Evolutionary conservation across 768 basidiomycete species (phyloP).

Genomic region (Cytidiella melzeri): DNA sequence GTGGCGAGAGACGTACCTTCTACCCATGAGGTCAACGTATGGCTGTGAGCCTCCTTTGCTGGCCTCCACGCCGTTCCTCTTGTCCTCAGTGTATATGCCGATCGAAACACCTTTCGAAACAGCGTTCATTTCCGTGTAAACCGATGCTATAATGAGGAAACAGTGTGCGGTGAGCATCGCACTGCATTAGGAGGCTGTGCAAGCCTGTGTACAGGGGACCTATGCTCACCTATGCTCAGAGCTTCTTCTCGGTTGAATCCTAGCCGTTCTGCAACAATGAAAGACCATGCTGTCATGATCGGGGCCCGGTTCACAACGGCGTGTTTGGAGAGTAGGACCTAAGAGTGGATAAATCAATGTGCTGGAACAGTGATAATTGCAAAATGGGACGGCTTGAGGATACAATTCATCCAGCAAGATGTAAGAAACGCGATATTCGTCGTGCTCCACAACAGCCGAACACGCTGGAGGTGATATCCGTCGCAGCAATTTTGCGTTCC

Average conservation of each 20-base stretch:
- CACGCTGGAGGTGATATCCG: too few species aligned
- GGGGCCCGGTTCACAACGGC: slow-evolving; percentile 87
- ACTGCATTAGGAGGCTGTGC: slow-evolving; percentile 11
- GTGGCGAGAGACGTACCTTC: slow-evolving; percentile 37
- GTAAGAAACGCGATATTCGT: too few species aligned
- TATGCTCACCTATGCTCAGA: slow-evolving; percentile 70
- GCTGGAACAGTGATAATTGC: too few species aligned
- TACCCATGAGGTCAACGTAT: slow-evolving; percentile 81
- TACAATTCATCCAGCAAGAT: neutral
- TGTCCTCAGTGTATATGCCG: slow-evolving; percentile 61
- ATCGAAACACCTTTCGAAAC: slow-evolving; percentile 78
- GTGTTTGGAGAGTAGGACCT: slow-evolving; percentile 57
- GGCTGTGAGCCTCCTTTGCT: slow-evolving; percentile 60
- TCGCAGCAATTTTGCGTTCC: neutral
- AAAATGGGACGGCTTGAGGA: neutral
- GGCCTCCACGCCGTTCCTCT: slow-evolving; percentile 50
- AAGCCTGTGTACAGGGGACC: neutral
- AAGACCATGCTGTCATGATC: slow-evolving; percentile 92
- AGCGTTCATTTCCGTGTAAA: slow-evolving; percentile 92
- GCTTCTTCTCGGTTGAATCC: slow-evolving; percentile 89
- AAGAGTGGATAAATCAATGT: neutral
- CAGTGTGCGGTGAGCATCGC: neutral
- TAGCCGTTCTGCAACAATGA: slow-evolving; percentile 75
- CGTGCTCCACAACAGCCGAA: too few species aligned
- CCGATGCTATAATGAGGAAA: slow-evolving; percentile 53